Evolutionary conservation across 2,329 filamentous ascomycete genomes (phyloP).

Genomic region (Pseudonectria buxi): DNA sequence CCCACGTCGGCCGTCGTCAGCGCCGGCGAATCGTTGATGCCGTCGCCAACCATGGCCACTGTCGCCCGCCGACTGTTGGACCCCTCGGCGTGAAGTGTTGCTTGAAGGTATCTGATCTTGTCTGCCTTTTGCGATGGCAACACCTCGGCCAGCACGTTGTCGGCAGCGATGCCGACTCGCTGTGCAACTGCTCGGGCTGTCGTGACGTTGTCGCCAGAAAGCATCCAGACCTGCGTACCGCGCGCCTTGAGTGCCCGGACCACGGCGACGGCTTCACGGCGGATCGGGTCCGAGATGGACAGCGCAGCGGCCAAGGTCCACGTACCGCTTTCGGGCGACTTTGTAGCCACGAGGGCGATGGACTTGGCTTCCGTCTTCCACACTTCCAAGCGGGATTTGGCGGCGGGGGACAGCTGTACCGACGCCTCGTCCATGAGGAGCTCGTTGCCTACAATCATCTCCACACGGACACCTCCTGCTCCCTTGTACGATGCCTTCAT

Average conservation of each 20-base stretch:
- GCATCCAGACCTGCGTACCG: constrained; percentile 78
- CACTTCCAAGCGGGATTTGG: constrained; percentile 34
- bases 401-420: constrained; percentile 32
- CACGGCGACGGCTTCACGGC: constrained; percentile 61
- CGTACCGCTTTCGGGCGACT: constrained; percentile 11
- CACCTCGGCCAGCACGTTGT: constrained; percentile 79
- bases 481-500: constrained; percentile 46
- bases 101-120: constrained; percentile 59
- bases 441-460: constrained; percentile 67
- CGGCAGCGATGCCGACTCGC: constrained; percentile 63
- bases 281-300: constrained; percentile 74
- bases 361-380: constrained; percentile 62
- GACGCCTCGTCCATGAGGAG: constrained; percentile 51
- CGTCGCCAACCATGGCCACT: constrained; percentile 82
- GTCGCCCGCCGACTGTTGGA: constrained; percentile 36
- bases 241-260: constrained; percentile 57
- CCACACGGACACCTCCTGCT: constrained; percentile 22
- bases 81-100: constrained; percentile 35
- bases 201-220: constrained; percentile 83
- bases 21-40: constrained; percentile 83
- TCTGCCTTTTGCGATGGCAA: constrained; percentile 76
- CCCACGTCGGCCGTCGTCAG: constrained; percentile 74
- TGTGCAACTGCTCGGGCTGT: constrained; percentile 75
- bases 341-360: constrained; percentile 51
- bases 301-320: constrained; percentile 59